Base-by-base conservation (phyloP, 129 eudicot genomes). In the Artemisia argyi region DNA sequence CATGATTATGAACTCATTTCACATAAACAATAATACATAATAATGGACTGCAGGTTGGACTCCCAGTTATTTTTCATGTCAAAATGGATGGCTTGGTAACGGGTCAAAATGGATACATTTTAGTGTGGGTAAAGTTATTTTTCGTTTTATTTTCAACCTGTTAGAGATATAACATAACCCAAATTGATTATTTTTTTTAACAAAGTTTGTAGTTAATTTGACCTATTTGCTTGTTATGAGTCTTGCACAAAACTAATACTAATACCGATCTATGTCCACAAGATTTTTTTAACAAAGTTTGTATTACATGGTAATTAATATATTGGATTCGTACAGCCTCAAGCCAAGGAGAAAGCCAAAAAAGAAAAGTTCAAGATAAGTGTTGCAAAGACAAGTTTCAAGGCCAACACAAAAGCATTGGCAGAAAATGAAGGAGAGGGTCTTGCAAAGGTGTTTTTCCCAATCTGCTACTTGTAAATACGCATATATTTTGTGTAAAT, bases 371-470 rank as follows among this genome's bases (percentile, higher is more conserved):
- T 94, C 79, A 89, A 86, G 72, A 78, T 94, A 39, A 86, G 99
- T 73, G 71, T 94, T 48, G 89, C 91, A 61, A 90, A 83, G 84
- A 94, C 98, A 46, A 93, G 96, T 81, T 93, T 93, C 78, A 93
- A 90, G 89, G 98, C 98, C 65, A 93, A 93, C 85, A 88, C 99
- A 79, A 94, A 94, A 80, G 97, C 99, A 16, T 92, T 94, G 68
- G 99, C 99, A 7, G 99, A 94, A 84, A 94, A 94, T 83, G 97
- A 94, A 84, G 96, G 88, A 51, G 99, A 90, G 82, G 99, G 99
- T 73, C 79, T 94, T 72, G 99, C 99, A 65, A 94, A 94, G 97
- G 99, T 94, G 68, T 47, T 64, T 17, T 56, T 63, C 53, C 22
- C 15, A 51, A 46, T 19, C 15, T 19, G 2, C 28, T 52, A 5